Percentiles rank a stretch among this genome's conserved stretches.
Conservation (phyloP, 257 asterid species). For the Nicotiana otophora region DNA sequence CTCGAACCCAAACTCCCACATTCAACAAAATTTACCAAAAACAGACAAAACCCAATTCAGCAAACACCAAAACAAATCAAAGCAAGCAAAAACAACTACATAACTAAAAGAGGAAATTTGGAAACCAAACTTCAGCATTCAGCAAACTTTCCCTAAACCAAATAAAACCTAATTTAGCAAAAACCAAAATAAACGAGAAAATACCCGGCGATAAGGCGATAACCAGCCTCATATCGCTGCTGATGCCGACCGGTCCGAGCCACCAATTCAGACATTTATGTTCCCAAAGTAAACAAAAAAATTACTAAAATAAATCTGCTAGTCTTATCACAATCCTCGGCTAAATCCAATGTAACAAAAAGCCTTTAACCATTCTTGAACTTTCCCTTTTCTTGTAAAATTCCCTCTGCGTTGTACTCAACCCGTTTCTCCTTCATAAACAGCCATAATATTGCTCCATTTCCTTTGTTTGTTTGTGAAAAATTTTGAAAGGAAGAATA, state of each 20-base stretch:
- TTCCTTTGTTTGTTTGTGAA: neutral
- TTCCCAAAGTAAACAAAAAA: neutral
- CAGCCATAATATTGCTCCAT: neutral
- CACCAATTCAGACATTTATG: constrained; percentile 27
- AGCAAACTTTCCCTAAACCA: neutral
- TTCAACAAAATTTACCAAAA: neutral
- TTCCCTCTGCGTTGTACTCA: neutral
- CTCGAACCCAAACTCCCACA: neutral
- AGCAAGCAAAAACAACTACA: neutral
- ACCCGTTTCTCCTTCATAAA: neutral
- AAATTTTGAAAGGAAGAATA: neutral
- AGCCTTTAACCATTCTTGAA: neutral
- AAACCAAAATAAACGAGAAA: neutral
- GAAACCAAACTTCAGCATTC: neutral
- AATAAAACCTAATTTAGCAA: neutral
- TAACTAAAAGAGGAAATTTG: neutral
- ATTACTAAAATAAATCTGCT: neutral
- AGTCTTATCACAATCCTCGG: neutral
- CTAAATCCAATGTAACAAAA: neutral
- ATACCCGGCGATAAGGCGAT: constrained; percentile 40
- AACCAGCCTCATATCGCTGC: constrained; percentile 40
- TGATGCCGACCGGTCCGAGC: constrained; percentile 41
- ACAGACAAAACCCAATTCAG: neutral
- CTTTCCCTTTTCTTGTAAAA: neutral
- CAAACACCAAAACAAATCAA: neutral